Conservation (phyloP, 371 early-diverging fungal species). For the Vairimorpha necatrix region DNA sequence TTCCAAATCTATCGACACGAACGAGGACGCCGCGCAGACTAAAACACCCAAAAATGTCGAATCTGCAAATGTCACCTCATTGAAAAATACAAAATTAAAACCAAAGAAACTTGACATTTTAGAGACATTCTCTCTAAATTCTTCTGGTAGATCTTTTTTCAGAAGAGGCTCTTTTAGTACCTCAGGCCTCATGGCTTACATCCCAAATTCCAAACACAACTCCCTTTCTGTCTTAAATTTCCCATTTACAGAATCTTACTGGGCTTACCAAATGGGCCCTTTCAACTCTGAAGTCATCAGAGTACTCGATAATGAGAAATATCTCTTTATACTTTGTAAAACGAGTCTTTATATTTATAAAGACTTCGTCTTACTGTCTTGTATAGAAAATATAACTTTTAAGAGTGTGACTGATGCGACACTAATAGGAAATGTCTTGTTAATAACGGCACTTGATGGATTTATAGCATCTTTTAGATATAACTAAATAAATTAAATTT, state of each 20-base stretch:
- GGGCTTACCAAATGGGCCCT: constrained; percentile 47
- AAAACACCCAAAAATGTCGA: no score
- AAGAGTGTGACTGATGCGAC: constrained; percentile 59
- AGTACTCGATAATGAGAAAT: constrained; percentile 22
- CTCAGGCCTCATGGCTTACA: constrained; percentile 27
- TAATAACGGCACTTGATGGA: constrained; percentile 51
- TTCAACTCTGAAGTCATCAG: constrained; percentile 53
- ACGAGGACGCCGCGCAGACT: no score
- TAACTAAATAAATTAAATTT: no score
- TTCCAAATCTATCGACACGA: no score
- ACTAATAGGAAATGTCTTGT: constrained; percentile 24
- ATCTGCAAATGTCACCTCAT: no score
- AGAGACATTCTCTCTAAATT: constrained; percentile 34
- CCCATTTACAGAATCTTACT: constrained; percentile 39
- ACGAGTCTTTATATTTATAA: constrained; percentile 56
- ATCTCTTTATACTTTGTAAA: constrained; percentile 45
- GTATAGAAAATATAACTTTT: constrained; percentile 59
- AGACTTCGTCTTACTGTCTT: constrained; percentile 12
- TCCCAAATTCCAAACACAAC: constrained; percentile 12
- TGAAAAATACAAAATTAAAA: background rate
- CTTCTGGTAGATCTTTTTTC: constrained; percentile 45
- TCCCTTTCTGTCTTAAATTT: constrained; percentile 16
- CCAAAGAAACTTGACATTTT: no score
- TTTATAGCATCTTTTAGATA: constrained; percentile 44
- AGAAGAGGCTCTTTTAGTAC: constrained; percentile 47